phyloP scores from a whole-genome alignment of 768 basidiomycete genomes.

The Rubroboletus satanas region DNA sequence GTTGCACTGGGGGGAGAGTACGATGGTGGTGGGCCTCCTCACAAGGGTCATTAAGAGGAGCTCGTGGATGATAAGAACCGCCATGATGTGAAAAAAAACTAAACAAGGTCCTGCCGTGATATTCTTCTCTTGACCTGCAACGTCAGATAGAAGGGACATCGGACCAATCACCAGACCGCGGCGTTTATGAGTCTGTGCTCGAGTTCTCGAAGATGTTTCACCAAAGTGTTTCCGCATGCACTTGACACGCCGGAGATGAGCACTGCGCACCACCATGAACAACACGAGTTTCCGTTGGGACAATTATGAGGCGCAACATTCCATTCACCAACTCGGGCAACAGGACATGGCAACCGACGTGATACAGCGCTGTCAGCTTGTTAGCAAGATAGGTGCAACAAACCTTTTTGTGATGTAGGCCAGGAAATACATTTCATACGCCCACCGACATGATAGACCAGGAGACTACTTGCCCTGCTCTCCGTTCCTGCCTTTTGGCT shows the following conservation, averaged over 20 bases:
- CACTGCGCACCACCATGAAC: conserved; percentile 11
- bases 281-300: conserved; percentile 17
- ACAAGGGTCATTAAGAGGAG: conserved; percentile 29
- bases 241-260: conserved; percentile 26
- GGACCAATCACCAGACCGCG: conserved; percentile 26
- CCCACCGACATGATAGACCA: conserved; percentile 18
- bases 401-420: conserved; percentile 20
- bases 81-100: conserved; percentile 21
- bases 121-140: conserved; percentile 25
- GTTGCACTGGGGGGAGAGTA: conserved; percentile 11
- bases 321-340: conserved; percentile 19
- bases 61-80: conserved; percentile 26
- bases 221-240: conserved; percentile 18
- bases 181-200: conserved; percentile 24
- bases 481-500: conserved; percentile 16
- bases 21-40: conserved; percentile 9
- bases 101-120: conserved; percentile 26
- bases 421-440: conserved; percentile 26
- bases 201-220: conserved; percentile 32
- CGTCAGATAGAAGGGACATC: conserved; percentile 25
- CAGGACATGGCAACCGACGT: conserved; percentile 19
- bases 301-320: conserved; percentile 15
- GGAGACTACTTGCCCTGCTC: conserved; percentile 26
- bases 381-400: conserved; percentile 29
- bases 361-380: conserved; percentile 20